These are phyloP conservation scores for Cucurbita ficifolia DNA, from an alignment of 306 rosid species.

Conservation along the genomic window DNA sequence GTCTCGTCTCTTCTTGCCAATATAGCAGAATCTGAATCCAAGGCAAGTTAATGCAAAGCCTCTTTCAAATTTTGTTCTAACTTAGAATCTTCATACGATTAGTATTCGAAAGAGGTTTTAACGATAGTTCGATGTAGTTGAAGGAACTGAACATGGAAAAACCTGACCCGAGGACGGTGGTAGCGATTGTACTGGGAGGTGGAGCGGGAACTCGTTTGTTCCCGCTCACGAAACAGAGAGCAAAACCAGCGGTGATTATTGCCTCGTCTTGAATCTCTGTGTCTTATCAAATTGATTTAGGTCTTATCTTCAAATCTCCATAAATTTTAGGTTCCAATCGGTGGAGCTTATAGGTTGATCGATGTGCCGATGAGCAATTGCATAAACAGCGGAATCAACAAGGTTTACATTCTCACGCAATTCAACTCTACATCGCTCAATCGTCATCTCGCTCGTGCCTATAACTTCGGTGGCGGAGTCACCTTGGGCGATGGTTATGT, in stretches of 20 bases:
- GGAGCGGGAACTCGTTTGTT: conserved; percentile 3
- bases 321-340: not conserved
- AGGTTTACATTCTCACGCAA: not conserved
- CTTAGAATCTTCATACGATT: not conserved
- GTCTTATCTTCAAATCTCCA: not conserved
- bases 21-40: conserved; percentile 6
- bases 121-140: not conserved
- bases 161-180: not conserved
- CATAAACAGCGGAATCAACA: conserved; percentile 6
- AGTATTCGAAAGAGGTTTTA: not conserved
- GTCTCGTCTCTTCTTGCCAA: conserved; percentile 24
- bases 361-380: conserved; percentile 10
- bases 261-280: not conserved
- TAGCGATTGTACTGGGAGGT: not conserved
- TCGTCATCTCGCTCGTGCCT: conserved; percentile 5
- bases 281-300: not conserved
- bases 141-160: not conserved
- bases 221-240: not conserved
- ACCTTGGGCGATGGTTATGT: not conserved
- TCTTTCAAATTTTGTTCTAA: not conserved
- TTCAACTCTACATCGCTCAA: conserved; percentile 1
- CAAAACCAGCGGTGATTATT: not conserved
- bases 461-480: not conserved
- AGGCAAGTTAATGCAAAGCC: conserved; percentile 7
- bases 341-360: conserved; percentile 1